phyloP scores from a whole-genome alignment of 2,329 filamentous ascomycete genomes.

The Calonectria hawksworthii region DNA sequence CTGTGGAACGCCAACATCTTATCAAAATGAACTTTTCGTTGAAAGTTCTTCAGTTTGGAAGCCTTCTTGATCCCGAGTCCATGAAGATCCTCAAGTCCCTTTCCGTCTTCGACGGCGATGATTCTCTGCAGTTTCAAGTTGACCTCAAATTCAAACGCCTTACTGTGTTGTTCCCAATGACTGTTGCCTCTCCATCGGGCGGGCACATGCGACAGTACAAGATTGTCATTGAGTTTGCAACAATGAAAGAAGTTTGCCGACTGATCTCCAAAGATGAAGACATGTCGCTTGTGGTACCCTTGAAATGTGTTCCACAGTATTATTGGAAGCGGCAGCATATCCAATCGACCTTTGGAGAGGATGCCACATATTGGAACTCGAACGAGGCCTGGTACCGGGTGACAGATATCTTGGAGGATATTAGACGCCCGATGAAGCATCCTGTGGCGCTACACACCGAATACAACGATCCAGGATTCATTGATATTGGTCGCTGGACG shows the following conservation, averaged over 20 bases:
- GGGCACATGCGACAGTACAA: conserved; percentile 52
- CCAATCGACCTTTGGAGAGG: conserved; percentile 49
- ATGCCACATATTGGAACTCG: conserved; percentile 54
- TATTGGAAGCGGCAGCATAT: conserved; percentile 56
- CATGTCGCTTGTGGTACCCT: conserved; percentile 60
- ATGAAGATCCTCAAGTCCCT: conserved; percentile 71
- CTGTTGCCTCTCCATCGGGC: conserved; percentile 25
- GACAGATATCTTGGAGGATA: conserved; percentile 59
- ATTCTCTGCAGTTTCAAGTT: conserved; percentile 46
- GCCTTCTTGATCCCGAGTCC: conserved; percentile 64
- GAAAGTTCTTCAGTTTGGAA: conserved; percentile 71
- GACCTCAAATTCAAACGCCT: conserved; percentile 49
- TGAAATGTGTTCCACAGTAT: conserved; percentile 64
- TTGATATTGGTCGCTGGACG: conserved; percentile 71
- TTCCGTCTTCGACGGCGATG: conserved; percentile 13
- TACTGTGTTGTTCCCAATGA: conserved; percentile 48
- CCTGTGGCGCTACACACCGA: conserved; percentile 57
- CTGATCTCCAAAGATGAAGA: conserved; percentile 39
- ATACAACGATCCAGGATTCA: conserved; percentile 50
- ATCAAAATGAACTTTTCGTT: conserved; percentile 58
- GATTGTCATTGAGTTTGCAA: conserved; percentile 59
- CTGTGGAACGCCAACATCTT: conserved; percentile 44
- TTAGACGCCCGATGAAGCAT: conserved; percentile 47
- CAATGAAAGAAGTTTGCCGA: conserved; percentile 61
- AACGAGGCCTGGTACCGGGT: conserved; percentile 64